Evolutionary conservation across 495 filamentous ascomycete species (phyloP), one percentile per base, ranked within the genome.

Genomic region (Diplogelasinospora grovesii): DNA sequence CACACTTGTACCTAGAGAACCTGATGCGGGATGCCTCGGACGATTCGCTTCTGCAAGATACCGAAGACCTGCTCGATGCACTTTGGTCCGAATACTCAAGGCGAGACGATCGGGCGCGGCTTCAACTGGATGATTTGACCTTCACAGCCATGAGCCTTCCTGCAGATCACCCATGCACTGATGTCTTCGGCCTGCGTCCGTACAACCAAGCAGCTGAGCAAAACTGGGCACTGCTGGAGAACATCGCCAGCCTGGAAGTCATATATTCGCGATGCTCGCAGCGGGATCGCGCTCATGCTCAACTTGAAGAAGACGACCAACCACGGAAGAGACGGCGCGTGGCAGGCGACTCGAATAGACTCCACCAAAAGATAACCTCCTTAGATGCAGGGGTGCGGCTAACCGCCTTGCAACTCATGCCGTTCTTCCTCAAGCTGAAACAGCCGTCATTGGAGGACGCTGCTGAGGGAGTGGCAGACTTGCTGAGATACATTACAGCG

Each of bases 331-430:
- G 74, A 44, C 77, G 73, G 42, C 79, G 80, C 23, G 52, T 82
- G 20, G 65, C 66, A 27, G 72, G 69, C 23, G n/a, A n/a, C 26
- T 65, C 76, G 16, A 77, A 81, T 50, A 74, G 83, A 34, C 53
- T 89, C 15, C 64, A 82, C 25, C 70, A 77, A 27, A 79, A 81
- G 41, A 57, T 78, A n/a, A 64, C 65, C 22, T 74, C 74, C 0
- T 54, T 70, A 20, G 68, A 82, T 34, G 61, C 72, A 3, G 63
- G 69, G 9, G 64, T 66, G 27, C 79, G 75, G 46, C 50, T 84
- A 23, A 83, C 78, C 24, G 82, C 83, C 24, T 63, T 97, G 18
- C 88, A 95, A 48, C 65, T 86, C n/a, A 51, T 95, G 15, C 77
- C 83, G 0, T 93, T 96, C 50, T 66, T 88, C 20, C 56, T 73